Base-by-base conservation (phyloP, 306 rosid genomes). In the Quercus variabilis region DNA sequence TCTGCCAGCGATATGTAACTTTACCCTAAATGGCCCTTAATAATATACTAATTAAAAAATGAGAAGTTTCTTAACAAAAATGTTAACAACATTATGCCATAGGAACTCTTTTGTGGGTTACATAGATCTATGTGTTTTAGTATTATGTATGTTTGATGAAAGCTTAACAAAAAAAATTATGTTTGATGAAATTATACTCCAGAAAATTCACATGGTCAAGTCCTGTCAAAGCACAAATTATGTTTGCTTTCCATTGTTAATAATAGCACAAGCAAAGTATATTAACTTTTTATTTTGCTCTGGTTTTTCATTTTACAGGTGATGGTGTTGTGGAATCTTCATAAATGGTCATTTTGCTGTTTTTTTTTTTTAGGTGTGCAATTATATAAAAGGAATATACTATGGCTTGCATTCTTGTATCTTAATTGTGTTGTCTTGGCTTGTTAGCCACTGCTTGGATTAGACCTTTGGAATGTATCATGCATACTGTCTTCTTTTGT, bases 241-340 rank as follows among this genome's bases (percentile, higher is more conserved):
- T 13, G 70, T 64, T 64, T 64, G 43, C 70, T 64, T 21, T 68
- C 52, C 65, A 7, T 21, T 12, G 17, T 11, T 6, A 41, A 55
- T 30, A 26, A 19, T 56, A 26, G 4, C 56, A 43, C 60, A 64
- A 30, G 43, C 43, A 30, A 64, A 30, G 31, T 15, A 30, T 14
- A 64, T 15, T 64, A 1, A 17, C 5, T 8, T 77, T 4, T 31
- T 4, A 21, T 9, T 70, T 51, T 13, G 5, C 38, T 54, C 30
- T 74, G 71, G 51, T 49, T 68, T 68, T 19, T 68, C 25, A 19
- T 35, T 60, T 14, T 68, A 33, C 72, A 68, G 72, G 52, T 80
- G 23, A 31, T 1, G 28, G 18, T 77, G 85, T 20, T 14, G 73
- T 52, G 70, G 30, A 78, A 19, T 12, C 83, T 35, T 4, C 59